Evolutionary conservation across 2,329 filamentous ascomycete species (phyloP), one percentile per base, ranked within the genome.

Genomic region (Leptographium radiaticola): DNA sequence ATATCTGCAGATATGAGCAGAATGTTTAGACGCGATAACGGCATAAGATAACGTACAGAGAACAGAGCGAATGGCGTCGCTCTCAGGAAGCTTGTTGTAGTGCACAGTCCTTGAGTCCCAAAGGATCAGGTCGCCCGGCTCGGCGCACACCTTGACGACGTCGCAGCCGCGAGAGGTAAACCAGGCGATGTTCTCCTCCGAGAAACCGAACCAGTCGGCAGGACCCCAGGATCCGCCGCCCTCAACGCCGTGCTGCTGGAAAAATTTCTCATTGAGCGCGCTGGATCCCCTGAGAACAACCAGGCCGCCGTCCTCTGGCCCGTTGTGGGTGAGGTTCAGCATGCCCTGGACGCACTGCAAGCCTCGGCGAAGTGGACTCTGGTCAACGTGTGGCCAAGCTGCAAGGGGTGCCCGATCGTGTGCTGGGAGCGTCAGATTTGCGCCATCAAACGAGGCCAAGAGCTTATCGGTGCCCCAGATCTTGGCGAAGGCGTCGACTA

Each of bases 61-160:
- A 1, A 63, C 62, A 8, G 67, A 64, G 2, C 67, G 62, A 31
- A 65, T 64, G 18, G 59, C 51, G 4, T 55, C 57, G 1, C 61
- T 62, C 40, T 58, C 47, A 20, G 68, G 65, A 11, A 65, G 61
- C 2, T 62, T 53, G 25, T 67, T 67, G 51, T 68, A 70, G 53
- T 71, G 68, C 6, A 67, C 61, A 1, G 64, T 67, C 6, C 67
- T 63, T 30, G 61, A 64, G 55, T 71, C 69, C 68, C 69, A 71
- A 51, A 47, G 67, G 51, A 52, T 67, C 43, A 58, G 45, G 46
- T 55, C 43, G 33, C 59, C 50, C 18, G 48, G 34, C 18, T 56
- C 53, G 36, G 53, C 53, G 36, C 51, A 49, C 12, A 57, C 51
- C 52, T 57, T 55, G 44, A 44, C 31, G 13, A 39, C 36, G 42